Evolutionary conservation across 2,329 filamentous ascomycete genomes (phyloP), one percentile per base, ranked within the genome.

Genomic region (Aspergillus chevalieri): DNA sequence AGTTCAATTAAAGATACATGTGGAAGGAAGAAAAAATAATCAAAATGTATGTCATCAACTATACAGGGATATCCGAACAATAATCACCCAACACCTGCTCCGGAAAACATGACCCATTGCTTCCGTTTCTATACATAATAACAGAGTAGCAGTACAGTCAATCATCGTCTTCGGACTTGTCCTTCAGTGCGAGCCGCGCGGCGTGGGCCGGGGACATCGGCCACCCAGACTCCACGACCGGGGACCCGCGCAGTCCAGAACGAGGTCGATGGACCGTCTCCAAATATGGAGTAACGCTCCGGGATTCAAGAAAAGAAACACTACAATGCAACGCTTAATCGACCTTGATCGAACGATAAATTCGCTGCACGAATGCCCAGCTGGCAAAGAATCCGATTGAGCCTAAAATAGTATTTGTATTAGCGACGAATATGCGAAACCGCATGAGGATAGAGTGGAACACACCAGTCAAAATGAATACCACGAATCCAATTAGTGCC

Each of bases 321-420:
- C 9, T 28, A 15, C 42, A 39, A 34, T 19, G 15, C 10, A 19
- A 33, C 8, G 15, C 51, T 72, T 70, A 98, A 67, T 98, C 93
- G 57, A 98, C 90, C 78, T 98, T 98, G 75, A 98, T 95, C n/a
- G 91, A 96, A 21, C 83, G 77, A 70, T 98, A 98, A 53, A 98
- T 98, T 69, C 87, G 92, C 58, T 88, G 83, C 47, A 95, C 86
- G 67, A 98, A 98, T 66, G 86, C 81, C 89, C 91, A 97, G 67
- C 89, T 94, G 7, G 93, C 84, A 61, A 96, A 89, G 76, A 93
- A 96, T 48, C 93, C 93, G 66, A 98, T 97, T 0, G 92, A 87
- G 28, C 92, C 93, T 96, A 38, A 43, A 39, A 43, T 43, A 14
- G 46, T 52, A 36, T 47, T 8, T 49, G 48, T 56, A 21, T 26